Base-by-base conservation (phyloP, 1,284 basidiomycete species). In the Rhodofomes roseus region DNA sequence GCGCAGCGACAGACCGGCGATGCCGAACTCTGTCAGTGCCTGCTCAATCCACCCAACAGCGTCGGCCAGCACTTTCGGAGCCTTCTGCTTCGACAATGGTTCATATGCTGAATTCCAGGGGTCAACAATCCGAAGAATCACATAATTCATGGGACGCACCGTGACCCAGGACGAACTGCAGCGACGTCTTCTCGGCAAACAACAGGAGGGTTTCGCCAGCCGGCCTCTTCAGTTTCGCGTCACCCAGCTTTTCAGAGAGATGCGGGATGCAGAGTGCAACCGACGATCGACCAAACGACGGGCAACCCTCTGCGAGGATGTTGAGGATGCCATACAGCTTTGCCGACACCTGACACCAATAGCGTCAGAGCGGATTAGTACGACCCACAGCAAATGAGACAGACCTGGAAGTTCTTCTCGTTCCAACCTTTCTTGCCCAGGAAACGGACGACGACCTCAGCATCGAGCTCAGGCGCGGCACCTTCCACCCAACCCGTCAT, bases 341-440 rank as follows among this genome's bases (percentile, higher is more conserved):
- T 14, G 86, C 78, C 4, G 92, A 95, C 39, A 98, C 95, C 93
- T 96, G 22, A 57, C 14, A 36, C n/a, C 29, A 18, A 23, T 8
- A 16, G 16, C 16, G 16, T 39, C 11, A 48, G 46, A 16, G 6
- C 27, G 25, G 11, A 48, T 48, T 9, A 9, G 20, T 12, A 44
- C 7, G 41, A n/a, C 29, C 34, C 29, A 6, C 18, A n/a, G 16
- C 62, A 55, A 2, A 23, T 18, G 36, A 29, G 40, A 71, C 80
- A 59, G 63, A 91, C 93, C 79, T 99, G 97, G 70, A 99, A 99
- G 70, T 99, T 99, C 81, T 98, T 99, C 77, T 99, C 97, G 43
- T 83, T 85, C 95, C 95, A 98, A 1, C 96, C 95, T 68, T 92
- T 95, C 80, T 97, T 98, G 25, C 86, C 88, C 56, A 99, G 76